Evolutionary conservation across 305 asterid genomes (phyloP).

Genomic region (Fraxinus xanthoxyloides): DNA sequence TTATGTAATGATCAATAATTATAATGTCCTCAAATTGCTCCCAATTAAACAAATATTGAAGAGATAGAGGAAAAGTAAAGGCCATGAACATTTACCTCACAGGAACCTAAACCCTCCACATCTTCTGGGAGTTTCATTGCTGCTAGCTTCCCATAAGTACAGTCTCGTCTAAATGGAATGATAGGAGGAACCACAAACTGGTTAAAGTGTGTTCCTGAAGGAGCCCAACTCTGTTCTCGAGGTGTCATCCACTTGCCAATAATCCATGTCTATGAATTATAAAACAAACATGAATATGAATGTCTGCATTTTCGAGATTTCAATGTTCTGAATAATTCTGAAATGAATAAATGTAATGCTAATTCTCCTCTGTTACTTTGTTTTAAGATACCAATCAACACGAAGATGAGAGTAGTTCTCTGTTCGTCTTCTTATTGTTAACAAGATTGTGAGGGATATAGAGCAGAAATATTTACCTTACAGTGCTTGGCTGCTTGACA

Average conservation of each 20-base stretch:
- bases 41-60: not conserved
- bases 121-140: constrained; percentile 83
- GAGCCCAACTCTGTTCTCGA: constrained; percentile 76
- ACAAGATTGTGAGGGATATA: not conserved
- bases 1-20: not conserved
- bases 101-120: constrained; percentile 70
- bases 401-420: not conserved
- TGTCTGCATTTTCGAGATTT: not conserved
- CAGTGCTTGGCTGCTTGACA: constrained; percentile 67
- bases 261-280: constrained; percentile 63
- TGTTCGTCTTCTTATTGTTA: not conserved
- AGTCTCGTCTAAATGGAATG: constrained; percentile 73
- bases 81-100: constrained; percentile 52
- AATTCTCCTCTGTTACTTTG: not conserved
- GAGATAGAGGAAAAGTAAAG: not conserved
- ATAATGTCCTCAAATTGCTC: not conserved
- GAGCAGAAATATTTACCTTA: constrained; percentile 43
- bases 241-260: constrained; percentile 86
- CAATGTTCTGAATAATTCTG: not conserved
- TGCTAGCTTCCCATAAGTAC: constrained; percentile 72
- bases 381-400: not conserved
- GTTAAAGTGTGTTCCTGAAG: constrained; percentile 76
- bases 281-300: not conserved
- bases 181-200: constrained; percentile 89
- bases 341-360: not conserved